Evolutionary conservation across 2,329 filamentous ascomycete genomes (phyloP).

Genomic region (Penicillium thymicola): DNA sequence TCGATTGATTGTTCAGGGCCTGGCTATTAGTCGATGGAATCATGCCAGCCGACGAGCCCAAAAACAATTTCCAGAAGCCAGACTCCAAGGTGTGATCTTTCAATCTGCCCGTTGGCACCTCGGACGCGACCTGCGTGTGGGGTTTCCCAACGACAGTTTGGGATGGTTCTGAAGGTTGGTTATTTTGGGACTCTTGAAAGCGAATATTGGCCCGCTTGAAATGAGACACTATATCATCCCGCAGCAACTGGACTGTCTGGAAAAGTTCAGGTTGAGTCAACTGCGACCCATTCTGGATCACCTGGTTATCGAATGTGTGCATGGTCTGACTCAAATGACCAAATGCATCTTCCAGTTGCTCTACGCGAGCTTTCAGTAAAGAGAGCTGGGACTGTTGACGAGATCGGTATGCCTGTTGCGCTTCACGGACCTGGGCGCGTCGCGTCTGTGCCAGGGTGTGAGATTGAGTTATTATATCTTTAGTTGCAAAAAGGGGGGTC

Average conservation of each 20-base stretch:
- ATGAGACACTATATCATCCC: constrained; percentile 7
- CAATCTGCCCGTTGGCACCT: not conserved
- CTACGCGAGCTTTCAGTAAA: constrained; percentile 9
- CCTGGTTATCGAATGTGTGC: constrained; percentile 2
- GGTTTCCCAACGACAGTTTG: not conserved
- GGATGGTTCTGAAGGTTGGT: not conserved
- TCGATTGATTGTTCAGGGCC: not conserved
- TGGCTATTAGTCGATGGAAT: not conserved
- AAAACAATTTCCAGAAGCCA: constrained; percentile 1
- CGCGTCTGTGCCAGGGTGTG: not conserved
- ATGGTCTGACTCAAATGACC: constrained; percentile 3
- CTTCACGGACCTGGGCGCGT: constrained; percentile 13
- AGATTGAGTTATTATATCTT: not conserved
- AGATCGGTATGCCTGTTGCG: constrained; percentile 15
- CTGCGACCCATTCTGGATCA: not conserved
- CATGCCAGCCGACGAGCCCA: not conserved
- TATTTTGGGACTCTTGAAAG: not conserved
- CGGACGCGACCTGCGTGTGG: not conserved
- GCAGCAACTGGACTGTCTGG: constrained; percentile 2
- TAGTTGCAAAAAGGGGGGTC: not conserved
- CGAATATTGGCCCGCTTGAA: not conserved
- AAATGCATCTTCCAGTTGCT: constrained; percentile 10
- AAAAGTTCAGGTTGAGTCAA: constrained; percentile 5
- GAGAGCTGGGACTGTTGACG: constrained; percentile 12
- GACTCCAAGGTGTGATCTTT: not conserved